Percentiles rank a stretch among this genome's conserved stretches.
Conservation (phyloP, 371 early-diverging fungal genomes). For the Zychaea mexicana region DNA sequence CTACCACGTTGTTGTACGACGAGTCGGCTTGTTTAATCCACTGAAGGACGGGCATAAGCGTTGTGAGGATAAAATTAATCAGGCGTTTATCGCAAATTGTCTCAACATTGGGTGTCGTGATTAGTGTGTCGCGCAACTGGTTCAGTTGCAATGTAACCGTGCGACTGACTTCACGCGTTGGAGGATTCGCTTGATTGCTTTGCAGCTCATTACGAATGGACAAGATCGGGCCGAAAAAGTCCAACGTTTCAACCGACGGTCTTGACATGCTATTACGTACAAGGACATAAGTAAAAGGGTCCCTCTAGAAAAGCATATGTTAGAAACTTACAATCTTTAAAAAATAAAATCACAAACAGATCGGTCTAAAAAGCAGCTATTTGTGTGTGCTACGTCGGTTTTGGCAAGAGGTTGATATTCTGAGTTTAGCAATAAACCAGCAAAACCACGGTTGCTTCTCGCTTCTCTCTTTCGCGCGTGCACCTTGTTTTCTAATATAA, state of each 20-base stretch:
- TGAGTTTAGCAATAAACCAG: no score
- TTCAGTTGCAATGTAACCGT: not conserved
- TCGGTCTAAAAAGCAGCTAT: no score
- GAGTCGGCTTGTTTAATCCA: not conserved
- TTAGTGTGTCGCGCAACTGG: not conserved
- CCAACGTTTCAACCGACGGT: not conserved
- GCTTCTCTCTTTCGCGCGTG: no score
- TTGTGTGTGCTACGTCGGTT: no score
- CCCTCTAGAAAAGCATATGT: no score
- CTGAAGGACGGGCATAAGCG: conserved; percentile 1
- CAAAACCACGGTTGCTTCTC: no score
- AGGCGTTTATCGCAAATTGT: not conserved
- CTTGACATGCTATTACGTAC: not conserved
- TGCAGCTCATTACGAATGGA: not conserved
- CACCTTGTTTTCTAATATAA: no score
- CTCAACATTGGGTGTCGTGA: not conserved
- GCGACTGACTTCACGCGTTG: not conserved
- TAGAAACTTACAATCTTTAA: no score
- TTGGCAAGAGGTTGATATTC: no score
- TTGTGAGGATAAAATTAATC: not conserved
- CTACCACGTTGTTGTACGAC: not conserved
- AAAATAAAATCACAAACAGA: no score
- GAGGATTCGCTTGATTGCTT: not conserved
- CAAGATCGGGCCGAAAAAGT: not conserved
- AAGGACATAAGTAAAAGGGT: not conserved